Conservation (phyloP, 179 eudicot species). For the Dionaea muscipula region DNA sequence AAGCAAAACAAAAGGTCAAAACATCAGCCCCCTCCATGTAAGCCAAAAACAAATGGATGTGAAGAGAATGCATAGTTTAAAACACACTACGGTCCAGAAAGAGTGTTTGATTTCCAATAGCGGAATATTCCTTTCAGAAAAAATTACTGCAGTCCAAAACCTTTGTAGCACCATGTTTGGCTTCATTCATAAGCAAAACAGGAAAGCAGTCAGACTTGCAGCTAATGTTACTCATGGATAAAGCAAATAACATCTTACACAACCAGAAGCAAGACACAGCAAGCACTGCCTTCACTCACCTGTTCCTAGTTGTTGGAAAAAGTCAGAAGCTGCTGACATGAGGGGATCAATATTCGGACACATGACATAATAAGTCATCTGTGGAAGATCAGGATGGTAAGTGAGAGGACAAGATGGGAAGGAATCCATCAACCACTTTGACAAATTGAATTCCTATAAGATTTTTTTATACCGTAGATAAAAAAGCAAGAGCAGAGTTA, state of each 20-base stretch:
- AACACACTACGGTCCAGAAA: no score
- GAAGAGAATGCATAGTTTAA: no score
- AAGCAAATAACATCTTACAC: neutral
- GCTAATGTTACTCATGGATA: neutral
- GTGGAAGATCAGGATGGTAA: conserved; percentile 9
- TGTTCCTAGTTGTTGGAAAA: conserved; percentile 90
- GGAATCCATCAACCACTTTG: neutral
- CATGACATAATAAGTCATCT: conserved; percentile 86
- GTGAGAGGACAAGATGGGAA: neutral
- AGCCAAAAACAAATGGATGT: no score
- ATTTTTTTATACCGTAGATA: neutral
- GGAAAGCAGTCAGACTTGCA: neutral
- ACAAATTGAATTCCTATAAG: neutral
- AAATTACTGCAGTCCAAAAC: no score
- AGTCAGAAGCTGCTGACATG: conserved; percentile 67
- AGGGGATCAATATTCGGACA: conserved; percentile 89
- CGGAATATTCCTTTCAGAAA: no score
- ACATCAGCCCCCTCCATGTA: no score
- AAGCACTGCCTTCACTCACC: conserved; percentile 40
- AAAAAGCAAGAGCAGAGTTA: neutral
- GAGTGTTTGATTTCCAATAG: no score
- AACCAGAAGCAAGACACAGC: neutral
- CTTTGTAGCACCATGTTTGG: no score
- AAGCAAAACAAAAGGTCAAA: no score
- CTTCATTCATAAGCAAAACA: neutral